Conservation (phyloP, 2,329 filamentous ascomycete species). For the Sphaerostilbella broomeana region DNA sequence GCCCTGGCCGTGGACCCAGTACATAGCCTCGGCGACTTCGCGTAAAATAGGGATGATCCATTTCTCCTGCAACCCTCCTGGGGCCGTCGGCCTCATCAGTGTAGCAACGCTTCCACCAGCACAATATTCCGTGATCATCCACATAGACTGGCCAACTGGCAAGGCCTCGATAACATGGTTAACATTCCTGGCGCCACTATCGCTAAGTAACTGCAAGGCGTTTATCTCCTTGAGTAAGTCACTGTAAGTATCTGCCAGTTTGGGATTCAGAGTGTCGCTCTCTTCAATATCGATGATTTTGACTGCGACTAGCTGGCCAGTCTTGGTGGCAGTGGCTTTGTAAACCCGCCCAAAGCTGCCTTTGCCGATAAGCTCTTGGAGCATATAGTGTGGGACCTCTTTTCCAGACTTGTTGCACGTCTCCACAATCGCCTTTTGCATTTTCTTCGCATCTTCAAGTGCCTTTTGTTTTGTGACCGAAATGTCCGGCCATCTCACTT, state of each 20-base stretch:
- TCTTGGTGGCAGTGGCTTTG: constrained; percentile 48
- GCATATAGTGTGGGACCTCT: constrained; percentile 58
- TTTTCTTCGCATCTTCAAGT: constrained; percentile 62
- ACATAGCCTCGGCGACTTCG: constrained; percentile 59
- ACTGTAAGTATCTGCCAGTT: constrained; percentile 59
- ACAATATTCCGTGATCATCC: constrained; percentile 84
- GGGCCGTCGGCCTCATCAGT: constrained; percentile 60
- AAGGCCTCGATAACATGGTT: constrained; percentile 76
- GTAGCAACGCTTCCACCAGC: constrained; percentile 76
- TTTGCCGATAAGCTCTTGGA: constrained; percentile 68
- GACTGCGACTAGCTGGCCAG: constrained; percentile 57
- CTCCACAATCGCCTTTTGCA: constrained; percentile 59
- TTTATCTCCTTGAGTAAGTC: constrained; percentile 64
- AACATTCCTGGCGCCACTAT: constrained; percentile 70
- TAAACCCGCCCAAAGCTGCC: constrained; percentile 70
- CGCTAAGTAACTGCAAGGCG: constrained; percentile 64
- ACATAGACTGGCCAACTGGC: constrained; percentile 71
- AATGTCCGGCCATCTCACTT: constrained; percentile 35
- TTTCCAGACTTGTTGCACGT: constrained; percentile 53
- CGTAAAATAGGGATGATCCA: constrained; percentile 63
- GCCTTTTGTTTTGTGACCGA: constrained; percentile 51
- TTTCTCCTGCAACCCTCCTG: constrained; percentile 60
- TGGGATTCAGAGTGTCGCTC: constrained; percentile 60
- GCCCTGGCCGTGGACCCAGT: constrained; percentile 61
- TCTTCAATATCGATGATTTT: constrained; percentile 84